Base-by-base conservation (phyloP, 2,329 filamentous ascomycete genomes). In the Aquanectria penicillioides region DNA sequence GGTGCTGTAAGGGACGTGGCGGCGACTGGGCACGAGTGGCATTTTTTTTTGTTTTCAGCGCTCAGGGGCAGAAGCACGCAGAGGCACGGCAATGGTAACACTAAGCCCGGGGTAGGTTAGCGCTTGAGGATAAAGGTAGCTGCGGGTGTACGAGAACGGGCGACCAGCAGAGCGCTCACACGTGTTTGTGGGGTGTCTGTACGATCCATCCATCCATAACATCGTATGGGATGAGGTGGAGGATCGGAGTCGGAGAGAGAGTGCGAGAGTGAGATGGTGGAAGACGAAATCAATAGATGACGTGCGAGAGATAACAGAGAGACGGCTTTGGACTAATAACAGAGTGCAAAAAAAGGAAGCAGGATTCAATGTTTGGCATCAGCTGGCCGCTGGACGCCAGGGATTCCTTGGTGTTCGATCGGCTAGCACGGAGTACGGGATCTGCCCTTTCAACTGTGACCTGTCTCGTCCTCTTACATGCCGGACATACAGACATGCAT, bases 391-490 rank as follows among this genome's bases (percentile, higher is more conserved):
- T n/a, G n/a, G 10, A 29, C 10, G 26, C 6, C 41, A 46, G 18
- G 41, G 41, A 46, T 46, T 46, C 17, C 41, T 17, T 13, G 41
- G 29, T 13, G 28, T 46, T 28, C 12, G 41, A 31, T 23, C 18
- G 5, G 33, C n/a, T 25, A 43, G 6, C 38, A 26, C 38, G 38
- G 38, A 28, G 26, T 33, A n/a, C n/a, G n/a, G n/a, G n/a, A n/a
- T n/a, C n/a, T n/a, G n/a, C n/a, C n/a, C n/a, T n/a, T n/a, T n/a
- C 29, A 20, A 36, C 46, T 43, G 10, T n/a, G 50, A 20, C 33
- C 15, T 46, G 40, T 46, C 40, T 46, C 22, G 12, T 40, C 49
- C 36, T 40, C 37, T 36, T 31, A 37, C 49, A 44, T 33, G 38
- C 29, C 29, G n/a, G 6, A 31, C 47, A 50, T 46, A 26, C 38